A percentile compares a stretch with the other conserved stretches of the same genome.
phyloP scores from a whole-genome alignment of 257 asterid species.

The Craterostigma plantagineum region DNA sequence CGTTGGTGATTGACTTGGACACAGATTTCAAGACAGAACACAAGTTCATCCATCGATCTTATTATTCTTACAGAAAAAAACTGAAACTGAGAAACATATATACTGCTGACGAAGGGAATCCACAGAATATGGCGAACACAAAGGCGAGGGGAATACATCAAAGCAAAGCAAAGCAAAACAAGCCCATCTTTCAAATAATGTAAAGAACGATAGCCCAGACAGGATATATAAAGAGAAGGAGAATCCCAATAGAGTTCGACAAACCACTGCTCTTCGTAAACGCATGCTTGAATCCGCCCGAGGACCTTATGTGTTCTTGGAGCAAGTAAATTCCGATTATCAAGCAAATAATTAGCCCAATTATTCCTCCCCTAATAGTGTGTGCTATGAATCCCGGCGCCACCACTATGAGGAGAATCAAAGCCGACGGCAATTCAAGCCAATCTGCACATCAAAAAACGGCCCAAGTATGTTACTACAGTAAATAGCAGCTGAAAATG shows the following conservation, averaged over 20 bases:
- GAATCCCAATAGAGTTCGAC: constrained; percentile 60
- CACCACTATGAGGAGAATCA: constrained; percentile 60
- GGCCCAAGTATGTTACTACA: no score
- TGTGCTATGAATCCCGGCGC: constrained; percentile 49
- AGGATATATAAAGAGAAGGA: constrained; percentile 59
- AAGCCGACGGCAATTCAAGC: constrained; percentile 63
- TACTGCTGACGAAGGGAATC: no score
- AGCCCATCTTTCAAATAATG: constrained; percentile 17
- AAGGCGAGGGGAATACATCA: no score
- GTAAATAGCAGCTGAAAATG: not conserved
- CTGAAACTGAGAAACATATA: no score
- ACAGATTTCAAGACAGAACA: no score
- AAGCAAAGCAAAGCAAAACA: no score
- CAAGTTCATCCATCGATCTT: no score
- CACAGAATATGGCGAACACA: no score
- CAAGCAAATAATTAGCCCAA: constrained; percentile 40
- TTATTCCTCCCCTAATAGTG: constrained; percentile 18
- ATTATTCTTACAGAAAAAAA: no score
- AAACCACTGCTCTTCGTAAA: constrained; percentile 60
- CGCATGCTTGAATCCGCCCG: constrained; percentile 83
- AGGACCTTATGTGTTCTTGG: constrained; percentile 80
- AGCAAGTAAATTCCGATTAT: constrained; percentile 58
- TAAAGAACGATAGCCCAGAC: constrained; percentile 59
- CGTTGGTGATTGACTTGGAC: no score
- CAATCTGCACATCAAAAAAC: constrained; percentile 54